Base-by-base conservation (phyloP, 1,139 yeast genomes). In the Lodderomyces theae region DNA sequence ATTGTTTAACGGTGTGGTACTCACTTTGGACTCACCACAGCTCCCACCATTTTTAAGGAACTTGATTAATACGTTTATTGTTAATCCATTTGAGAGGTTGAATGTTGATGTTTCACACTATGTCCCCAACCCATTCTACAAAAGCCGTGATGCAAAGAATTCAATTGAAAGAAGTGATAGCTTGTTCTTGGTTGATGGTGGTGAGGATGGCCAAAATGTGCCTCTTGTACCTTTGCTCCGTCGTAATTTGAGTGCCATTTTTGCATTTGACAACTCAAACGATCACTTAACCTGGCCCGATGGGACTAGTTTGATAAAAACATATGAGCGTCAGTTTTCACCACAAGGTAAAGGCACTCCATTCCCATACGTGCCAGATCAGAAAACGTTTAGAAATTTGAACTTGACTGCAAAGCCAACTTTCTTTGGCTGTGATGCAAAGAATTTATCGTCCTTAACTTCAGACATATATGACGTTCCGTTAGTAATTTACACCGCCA, bases 341-440 rank as follows among this genome's bases (percentile, higher is more conserved):
- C 32, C 59, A 4, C 81, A 77, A 54, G 86, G 82, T 11, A 71
- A 74, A 43, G 73, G 75, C 26, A 72, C 79, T 24, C 66, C 82
- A 5, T 85, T 84, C 72, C 95, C 95, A 16, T 78, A 82, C 50
- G 89, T 86, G 39, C 96, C 95, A n/a, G 86, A 77, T 52, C 61
- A 59, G 18, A 66, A 72, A 37, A 77, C 94, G 0, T 86, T 88
- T 58, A 54, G 80, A 38, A 72, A 72, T 45, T 55, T 68, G 45
- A 85, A 85, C 47, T 64, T 84, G 45, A 79, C 84, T 8, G 66
- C 80, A 7, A 76, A 63, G 51, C 95, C 96, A 42, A 73, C 86
- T 0, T 88, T 89, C 66, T 88, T 88, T 56, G 97, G 96, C 34
- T 89, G 97, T 64, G 79, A 86, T 56, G 77, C 86, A 11, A 56